Conservation (phyloP, 1,284 basidiomycete genomes). For the Phlebopus sp. region DNA sequence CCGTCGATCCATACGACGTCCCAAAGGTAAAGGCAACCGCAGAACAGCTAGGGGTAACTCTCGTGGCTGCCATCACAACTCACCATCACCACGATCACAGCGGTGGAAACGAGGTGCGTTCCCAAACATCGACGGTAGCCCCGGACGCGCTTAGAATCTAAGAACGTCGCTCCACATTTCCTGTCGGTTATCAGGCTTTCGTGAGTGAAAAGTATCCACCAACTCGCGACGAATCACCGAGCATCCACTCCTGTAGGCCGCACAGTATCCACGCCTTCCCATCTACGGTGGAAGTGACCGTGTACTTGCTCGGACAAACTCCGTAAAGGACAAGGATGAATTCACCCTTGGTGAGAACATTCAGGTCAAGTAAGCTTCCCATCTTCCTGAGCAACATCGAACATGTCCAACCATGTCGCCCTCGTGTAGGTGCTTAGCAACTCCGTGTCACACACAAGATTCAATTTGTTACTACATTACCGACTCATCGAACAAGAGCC, state of each 20-base stretch:
- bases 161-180: background rate
- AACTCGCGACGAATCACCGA: slow-evolving; percentile 1
- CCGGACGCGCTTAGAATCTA: slow-evolving; percentile 9
- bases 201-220: slow-evolving; percentile 38
- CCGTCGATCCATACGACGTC: slow-evolving; percentile 83
- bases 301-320: slow-evolving; percentile 64
- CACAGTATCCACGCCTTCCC: slow-evolving; percentile 60
- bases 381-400: background rate
- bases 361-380: slow-evolving; percentile 56
- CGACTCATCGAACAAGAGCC: slow-evolving; percentile 45
- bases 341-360: slow-evolving; percentile 73
- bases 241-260: slow-evolving; percentile 43
- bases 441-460: slow-evolving; percentile 96
- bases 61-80: slow-evolving; percentile 80
- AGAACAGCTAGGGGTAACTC: slow-evolving; percentile 61
- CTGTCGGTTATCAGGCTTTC: slow-evolving; percentile 45
- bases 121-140: slow-evolving; percentile 8
- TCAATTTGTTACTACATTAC: slow-evolving; percentile 90
- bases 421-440: slow-evolving; percentile 70
- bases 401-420: background rate
- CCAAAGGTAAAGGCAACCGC: slow-evolving; percentile 70
- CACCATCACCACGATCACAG: slow-evolving; percentile 92
- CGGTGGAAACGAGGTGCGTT: slow-evolving; percentile 75
- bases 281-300: slow-evolving; percentile 85
- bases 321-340: slow-evolving; percentile 77